A percentile compares a stretch with the other conserved stretches of the same genome.
phyloP scores from a whole-genome alignment of 768 basidiomycete species.

The Rhizopogon sp. region DNA sequence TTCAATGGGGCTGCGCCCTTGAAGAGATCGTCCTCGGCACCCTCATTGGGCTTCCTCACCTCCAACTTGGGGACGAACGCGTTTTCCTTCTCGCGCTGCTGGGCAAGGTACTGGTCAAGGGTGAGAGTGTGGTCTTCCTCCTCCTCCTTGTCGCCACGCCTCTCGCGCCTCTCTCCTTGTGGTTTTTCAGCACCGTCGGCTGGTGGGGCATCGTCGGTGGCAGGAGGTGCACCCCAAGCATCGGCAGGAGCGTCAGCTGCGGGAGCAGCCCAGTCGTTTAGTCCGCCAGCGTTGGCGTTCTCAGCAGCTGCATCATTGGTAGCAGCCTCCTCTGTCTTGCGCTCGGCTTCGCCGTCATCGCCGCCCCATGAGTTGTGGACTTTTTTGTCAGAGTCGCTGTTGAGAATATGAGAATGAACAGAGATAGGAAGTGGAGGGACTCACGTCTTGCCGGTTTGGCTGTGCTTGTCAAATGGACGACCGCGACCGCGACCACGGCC shows the following conservation, averaged over 20 bases:
- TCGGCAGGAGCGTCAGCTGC: conserved; percentile 20
- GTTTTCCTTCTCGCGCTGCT: conserved; percentile 60
- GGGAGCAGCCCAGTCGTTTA: conserved; percentile 34
- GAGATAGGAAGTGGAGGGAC: conserved; percentile 21
- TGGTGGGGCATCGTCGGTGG: conserved; percentile 25
- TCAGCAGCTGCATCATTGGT: conserved; percentile 64
- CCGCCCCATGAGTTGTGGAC: conserved; percentile 94
- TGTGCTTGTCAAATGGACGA: conserved; percentile 82
- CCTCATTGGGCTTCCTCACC: conserved; percentile 72
- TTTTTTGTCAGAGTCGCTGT: conserved; percentile 92
- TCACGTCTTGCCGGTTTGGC: conserved; percentile 78
- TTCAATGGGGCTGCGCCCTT: conserved; percentile 63
- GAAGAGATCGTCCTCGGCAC: conserved; percentile 63
- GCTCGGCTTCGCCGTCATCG: conserved; percentile 80
- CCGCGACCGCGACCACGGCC: conserved; percentile 56
- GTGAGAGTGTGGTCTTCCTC: conserved; percentile 94
- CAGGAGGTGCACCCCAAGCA: conserved; percentile 32
- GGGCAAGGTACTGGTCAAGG: conserved; percentile 87
- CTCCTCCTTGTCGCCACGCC: conserved; percentile 59
- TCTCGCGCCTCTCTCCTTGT: conserved; percentile 31
- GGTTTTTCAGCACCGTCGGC: conserved; percentile 30
- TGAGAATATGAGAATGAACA: conserved; percentile 9
- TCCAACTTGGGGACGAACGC: conserved; percentile 74
- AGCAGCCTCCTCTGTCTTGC: conserved; percentile 76
- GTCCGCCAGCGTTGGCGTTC: conserved; percentile 2